A percentile compares a stretch with the other conserved stretches of the same genome.
Evolutionary conservation across 345 rosid genomes (phyloP).

Genomic region (Citrus maxima): DNA sequence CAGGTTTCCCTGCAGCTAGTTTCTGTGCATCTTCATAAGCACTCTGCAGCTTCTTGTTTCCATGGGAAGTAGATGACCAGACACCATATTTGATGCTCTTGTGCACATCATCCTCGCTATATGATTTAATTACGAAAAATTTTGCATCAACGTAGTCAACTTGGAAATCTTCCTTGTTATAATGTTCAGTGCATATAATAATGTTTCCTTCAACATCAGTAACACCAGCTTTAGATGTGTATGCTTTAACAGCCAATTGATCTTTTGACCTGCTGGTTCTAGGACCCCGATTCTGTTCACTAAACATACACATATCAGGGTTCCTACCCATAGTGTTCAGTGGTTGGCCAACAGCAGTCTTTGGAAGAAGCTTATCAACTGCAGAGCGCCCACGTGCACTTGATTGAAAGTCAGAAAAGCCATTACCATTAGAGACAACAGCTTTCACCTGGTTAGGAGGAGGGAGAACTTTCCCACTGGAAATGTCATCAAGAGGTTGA

Average conservation of each 20-base stretch:
- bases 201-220: conserved; percentile 59
- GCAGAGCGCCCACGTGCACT: conserved; percentile 31
- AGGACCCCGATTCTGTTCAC: conserved; percentile 67
- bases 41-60: conserved; percentile 86
- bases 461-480: conserved; percentile 45
- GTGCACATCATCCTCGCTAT: conserved; percentile 98
- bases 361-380: conserved; percentile 45
- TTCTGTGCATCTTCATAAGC: conserved; percentile 79
- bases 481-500: conserved; percentile 37
- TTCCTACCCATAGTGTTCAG: conserved; percentile 31
- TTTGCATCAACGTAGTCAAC: conserved; percentile 58
- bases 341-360: conserved; percentile 38
- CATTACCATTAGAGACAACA: conserved; percentile 31
- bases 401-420: conserved; percentile 44
- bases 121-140: conserved; percentile 90
- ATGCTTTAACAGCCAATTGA: conserved; percentile 62
- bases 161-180: conserved; percentile 71
- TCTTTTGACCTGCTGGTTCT: conserved; percentile 50
- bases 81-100: conserved; percentile 91
- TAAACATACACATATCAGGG: conserved; percentile 27
- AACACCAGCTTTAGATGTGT: conserved; percentile 57
- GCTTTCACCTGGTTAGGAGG: conserved; percentile 41
- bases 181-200: conserved; percentile 55
- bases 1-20: conserved; percentile 43
- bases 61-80: conserved; percentile 95